Base-by-base conservation (phyloP, 2,329 filamentous ascomycete species). In the Aspergillus puulaauensis region DNA sequence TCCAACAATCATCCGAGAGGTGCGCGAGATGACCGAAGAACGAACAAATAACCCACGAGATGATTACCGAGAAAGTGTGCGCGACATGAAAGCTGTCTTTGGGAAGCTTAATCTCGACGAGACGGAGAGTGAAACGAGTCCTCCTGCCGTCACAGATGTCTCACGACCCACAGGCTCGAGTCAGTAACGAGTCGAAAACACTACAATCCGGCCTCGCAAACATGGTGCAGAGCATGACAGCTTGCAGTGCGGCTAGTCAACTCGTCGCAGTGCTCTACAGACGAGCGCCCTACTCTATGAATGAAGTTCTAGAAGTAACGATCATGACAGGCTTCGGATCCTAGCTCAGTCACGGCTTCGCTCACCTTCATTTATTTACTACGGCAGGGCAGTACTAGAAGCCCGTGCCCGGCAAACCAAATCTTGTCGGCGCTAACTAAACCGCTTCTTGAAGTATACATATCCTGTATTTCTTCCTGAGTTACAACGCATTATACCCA, bases 1-100 rank as follows among this genome's bases (percentile, higher is more conserved):
- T 66, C 88, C 85, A 11, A 83, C 85, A 0, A 84, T 96, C 43
- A 81, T 97, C 54, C 87, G 87, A 52, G 88, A 84, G 54, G 87
- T 96, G 60, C 88, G 93, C 19, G 83, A 86, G 43, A 93, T 96
- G 74, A 90, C 92, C 27, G 87, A 90, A 65, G 90, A 95, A 63
- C 85, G 91, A 48, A 90, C 83, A 7, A 84, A 80, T 19, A 84
- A 75, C 40, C 78, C 80, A 2, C 77, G 76, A 54, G 79, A 83
- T 62, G 71, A 79, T 58, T 74, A 78, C 51, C 78, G 79, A 6
- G 86, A 90, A 68, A 89, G 88, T 64, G 74, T 95, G 19, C 84
- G 86, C 46, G 88, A 93, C 66, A 86, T 95, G 74, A 87, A 86
- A 62, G 85, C 89, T 35, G 81, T 96, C 23, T 93, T 92, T 65